These are phyloP conservation scores for Hirschfeldia incana DNA, from an alignment of 345 rosid species.

Conservation along the genomic window DNA sequence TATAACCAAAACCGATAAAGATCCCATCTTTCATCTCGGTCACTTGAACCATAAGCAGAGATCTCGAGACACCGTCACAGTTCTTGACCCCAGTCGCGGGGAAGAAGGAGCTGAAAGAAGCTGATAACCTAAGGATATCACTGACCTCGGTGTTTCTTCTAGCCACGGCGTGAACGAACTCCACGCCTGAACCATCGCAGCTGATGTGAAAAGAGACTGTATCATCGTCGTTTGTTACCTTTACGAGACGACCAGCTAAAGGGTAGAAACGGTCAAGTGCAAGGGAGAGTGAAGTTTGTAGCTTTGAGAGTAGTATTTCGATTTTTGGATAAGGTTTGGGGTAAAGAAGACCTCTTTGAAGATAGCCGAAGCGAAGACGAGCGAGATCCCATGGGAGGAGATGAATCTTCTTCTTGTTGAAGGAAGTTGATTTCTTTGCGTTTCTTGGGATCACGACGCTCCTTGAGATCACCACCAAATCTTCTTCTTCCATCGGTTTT, in stretches of 20 bases:
- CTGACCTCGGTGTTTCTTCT: constrained; percentile 27
- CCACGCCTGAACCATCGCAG: constrained; percentile 45
- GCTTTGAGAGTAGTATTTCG: constrained; percentile 18
- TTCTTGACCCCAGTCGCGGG: constrained; percentile 42
- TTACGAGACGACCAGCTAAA: constrained; percentile 48
- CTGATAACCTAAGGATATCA: constrained; percentile 27
- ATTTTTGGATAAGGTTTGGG: constrained; percentile 23
- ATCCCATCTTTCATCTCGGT: constrained; percentile 51
- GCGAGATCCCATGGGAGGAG: constrained; percentile 42
- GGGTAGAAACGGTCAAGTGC: constrained; percentile 43
- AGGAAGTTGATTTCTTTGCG: background rate
- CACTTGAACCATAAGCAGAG: constrained; percentile 49
- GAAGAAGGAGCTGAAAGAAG: constrained; percentile 40
- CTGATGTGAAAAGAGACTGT: constrained; percentile 43
- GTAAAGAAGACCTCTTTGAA: constrained; percentile 43
- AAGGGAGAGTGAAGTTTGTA: constrained; percentile 42
- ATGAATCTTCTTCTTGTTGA: constrained; percentile 25
- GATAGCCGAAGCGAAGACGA: constrained; percentile 38
- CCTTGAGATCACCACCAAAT: constrained; percentile 20
- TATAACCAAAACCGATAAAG: constrained; percentile 46
- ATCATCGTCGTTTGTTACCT: constrained; percentile 13
- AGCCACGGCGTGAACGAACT: constrained; percentile 45
- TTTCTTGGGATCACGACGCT: constrained; percentile 20
- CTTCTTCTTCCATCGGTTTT: constrained; percentile 26
- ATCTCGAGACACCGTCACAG: constrained; percentile 38